A percentile compares a stretch with the other conserved stretches of the same genome.
Conservation (phyloP, 2,329 filamentous ascomycete genomes). For the Ophiocordyceps robertsii region DNA sequence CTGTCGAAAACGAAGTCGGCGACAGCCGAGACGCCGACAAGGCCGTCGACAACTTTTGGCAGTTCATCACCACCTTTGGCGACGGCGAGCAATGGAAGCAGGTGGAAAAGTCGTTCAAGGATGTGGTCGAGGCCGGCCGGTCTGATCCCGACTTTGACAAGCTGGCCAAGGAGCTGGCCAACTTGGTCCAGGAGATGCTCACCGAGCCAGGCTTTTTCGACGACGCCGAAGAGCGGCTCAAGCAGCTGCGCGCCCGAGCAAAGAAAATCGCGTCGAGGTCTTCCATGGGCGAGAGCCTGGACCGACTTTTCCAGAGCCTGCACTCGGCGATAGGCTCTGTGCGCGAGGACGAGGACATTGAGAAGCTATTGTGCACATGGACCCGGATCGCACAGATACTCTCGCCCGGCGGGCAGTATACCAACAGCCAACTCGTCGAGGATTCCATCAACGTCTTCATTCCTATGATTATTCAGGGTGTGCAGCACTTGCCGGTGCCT, state of each 20-base stretch:
- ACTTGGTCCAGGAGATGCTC: conserved; percentile 65
- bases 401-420: conserved; percentile 48
- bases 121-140: conserved; percentile 59
- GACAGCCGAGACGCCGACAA: conserved; percentile 62
- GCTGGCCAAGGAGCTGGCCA: conserved; percentile 59
- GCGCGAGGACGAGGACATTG: conserved; percentile 56
- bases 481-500: conserved; percentile 84
- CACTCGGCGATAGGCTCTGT: conserved; percentile 57
- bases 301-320: conserved; percentile 55
- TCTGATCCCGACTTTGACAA: conserved; percentile 74
- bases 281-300: conserved; percentile 57
- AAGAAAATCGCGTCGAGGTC: conserved; percentile 55
- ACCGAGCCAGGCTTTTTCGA: conserved; percentile 81
- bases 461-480: conserved; percentile 58
- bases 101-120: conserved; percentile 53
- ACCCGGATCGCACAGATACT: conserved; percentile 56
- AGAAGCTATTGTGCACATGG: conserved; percentile 53
- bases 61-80: conserved; percentile 67
- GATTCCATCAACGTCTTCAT: conserved; percentile 73
- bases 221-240: conserved; percentile 45
- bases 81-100: conserved; percentile 61
- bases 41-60: conserved; percentile 70
- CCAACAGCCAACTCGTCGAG: conserved; percentile 58
- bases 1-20: conserved; percentile 56
- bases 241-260: conserved; percentile 36